These are phyloP conservation scores for Apostasia ramifera DNA, from an alignment of 106 monocot species.

Conservation along the genomic window DNA sequence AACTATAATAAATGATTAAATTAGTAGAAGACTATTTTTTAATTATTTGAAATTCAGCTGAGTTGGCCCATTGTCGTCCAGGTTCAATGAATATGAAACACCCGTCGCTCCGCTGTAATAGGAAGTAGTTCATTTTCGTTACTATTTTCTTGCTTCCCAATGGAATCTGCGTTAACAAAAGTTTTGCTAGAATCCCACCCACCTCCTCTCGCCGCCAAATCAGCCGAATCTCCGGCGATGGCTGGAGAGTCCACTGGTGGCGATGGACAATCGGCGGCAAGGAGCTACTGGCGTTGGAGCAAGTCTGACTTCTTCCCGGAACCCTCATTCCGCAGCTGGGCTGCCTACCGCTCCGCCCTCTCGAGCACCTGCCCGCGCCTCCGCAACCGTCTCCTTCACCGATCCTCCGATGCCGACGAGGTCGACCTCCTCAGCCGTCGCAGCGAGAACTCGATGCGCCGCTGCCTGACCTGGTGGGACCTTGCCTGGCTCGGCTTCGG, in stretches of 20 bases:
- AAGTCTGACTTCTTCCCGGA: constrained; percentile 34
- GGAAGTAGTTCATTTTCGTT: no score
- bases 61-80: not conserved
- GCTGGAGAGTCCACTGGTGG: not conserved
- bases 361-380: constrained; percentile 20
- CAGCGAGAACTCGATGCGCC: constrained; percentile 30
- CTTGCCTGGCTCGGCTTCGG: constrained; percentile 55
- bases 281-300: constrained; percentile 33
- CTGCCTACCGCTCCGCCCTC: constrained; percentile 23
- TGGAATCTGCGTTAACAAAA: not conserved
- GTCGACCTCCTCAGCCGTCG: constrained; percentile 17
- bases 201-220: not conserved
- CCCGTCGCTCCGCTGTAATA: not conserved
- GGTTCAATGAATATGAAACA: not conserved
- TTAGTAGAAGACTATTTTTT: no score
- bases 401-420: constrained; percentile 27
- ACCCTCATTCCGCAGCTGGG: constrained; percentile 35
- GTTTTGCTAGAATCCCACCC: not conserved
- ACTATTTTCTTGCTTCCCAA: not conserved
- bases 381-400: constrained; percentile 17
- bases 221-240: not conserved
- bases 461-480: constrained; percentile 50
- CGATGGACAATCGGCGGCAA: not conserved
- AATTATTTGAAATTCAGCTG: no score
- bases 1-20: no score